Conservation (phyloP, 1,139 yeast genomes). For the Debaryomyces coudertii region DNA sequence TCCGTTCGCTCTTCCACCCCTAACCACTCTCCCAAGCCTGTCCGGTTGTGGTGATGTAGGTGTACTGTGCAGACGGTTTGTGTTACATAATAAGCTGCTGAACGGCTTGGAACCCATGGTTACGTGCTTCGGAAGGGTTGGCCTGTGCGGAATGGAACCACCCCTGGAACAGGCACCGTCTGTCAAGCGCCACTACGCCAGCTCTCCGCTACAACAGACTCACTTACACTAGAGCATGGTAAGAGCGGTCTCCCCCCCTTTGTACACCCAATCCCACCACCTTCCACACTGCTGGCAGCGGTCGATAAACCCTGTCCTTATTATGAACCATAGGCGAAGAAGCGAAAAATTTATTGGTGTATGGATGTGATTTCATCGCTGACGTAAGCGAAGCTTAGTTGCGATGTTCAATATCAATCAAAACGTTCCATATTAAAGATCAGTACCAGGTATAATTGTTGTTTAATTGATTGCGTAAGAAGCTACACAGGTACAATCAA, state of each 20-base stretch:
- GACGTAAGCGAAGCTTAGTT: slow-evolving; percentile 1
- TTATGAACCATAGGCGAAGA: background rate
- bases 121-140: slow-evolving; percentile 1
- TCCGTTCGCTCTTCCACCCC: too few species aligned
- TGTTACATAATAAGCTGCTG: background rate
- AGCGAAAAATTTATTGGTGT: background rate
- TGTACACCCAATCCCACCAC: too few species aligned
- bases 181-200: too few species aligned
- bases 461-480: background rate
- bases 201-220: too few species aligned
- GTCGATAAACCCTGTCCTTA: too few species aligned
- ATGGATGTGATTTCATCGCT: background rate
- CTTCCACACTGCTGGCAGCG: too few species aligned
- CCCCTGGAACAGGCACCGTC: too few species aligned
- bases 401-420: slow-evolving; percentile 5
- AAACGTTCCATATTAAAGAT: background rate
- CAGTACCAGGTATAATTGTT: background rate
- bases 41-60: too few species aligned
- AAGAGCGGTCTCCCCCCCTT: too few species aligned
- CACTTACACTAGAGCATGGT: too few species aligned
- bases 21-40: too few species aligned
- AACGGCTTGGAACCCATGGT: background rate
- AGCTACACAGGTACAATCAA: background rate
- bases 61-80: background rate
- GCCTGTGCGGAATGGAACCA: background rate